Evolutionary conservation across 2,329 filamentous ascomycete genomes (phyloP).

Genomic region (Sclerotinia sclerotiorum): DNA sequence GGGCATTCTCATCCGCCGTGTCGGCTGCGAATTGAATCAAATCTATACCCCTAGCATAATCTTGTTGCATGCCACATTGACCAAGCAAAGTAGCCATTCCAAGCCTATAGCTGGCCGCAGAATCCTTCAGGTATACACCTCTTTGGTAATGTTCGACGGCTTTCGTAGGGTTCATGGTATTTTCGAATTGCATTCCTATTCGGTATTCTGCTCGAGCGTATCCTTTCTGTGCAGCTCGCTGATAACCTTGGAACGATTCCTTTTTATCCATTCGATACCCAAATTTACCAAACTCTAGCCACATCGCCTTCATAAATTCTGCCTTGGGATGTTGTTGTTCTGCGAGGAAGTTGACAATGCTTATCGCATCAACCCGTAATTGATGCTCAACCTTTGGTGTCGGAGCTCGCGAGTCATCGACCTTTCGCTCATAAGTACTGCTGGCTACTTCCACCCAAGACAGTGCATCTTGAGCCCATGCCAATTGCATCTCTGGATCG

Average conservation of each 20-base stretch:
- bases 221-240: conserved; percentile 78
- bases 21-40: conserved; percentile 82
- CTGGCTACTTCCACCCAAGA: conserved; percentile 82
- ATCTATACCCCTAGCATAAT: conserved; percentile 74
- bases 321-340: conserved; percentile 92
- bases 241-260: conserved; percentile 87
- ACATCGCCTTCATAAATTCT: conserved; percentile 91
- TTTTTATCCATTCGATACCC: conserved; percentile 88
- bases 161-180: conserved; percentile 87
- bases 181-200: conserved; percentile 98
- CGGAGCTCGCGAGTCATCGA: conserved; percentile 56
- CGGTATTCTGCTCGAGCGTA: conserved; percentile 90
- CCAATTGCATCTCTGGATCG: conserved; percentile 93
- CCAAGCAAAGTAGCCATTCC: conserved; percentile 98
- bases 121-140: conserved; percentile 78
- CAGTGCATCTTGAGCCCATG: conserved; percentile 92
- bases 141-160: conserved; percentile 87
- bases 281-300: conserved; percentile 97
- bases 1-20: conserved; percentile 90
- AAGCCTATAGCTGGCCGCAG: conserved; percentile 79
- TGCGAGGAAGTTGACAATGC: conserved; percentile 85
- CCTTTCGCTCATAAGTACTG: conserved; percentile 61
- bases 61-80: conserved; percentile 85
- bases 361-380: conserved; percentile 82
- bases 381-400: conserved; percentile 90